Evolutionary conservation across 2,329 filamentous ascomycete species (phyloP), one percentile per base, ranked within the genome.

Genomic region (Botrytis fabae): DNA sequence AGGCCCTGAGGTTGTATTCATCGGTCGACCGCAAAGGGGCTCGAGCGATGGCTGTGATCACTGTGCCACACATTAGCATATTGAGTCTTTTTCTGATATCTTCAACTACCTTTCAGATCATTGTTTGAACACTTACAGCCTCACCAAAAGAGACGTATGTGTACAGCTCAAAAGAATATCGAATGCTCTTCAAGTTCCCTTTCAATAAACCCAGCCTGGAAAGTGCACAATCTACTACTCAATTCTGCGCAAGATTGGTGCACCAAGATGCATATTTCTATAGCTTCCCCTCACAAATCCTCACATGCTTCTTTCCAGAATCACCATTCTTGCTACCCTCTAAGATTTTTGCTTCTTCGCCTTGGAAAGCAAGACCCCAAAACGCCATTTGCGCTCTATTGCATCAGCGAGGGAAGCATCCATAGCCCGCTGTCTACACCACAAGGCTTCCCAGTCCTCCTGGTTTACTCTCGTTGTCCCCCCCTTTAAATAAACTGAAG

Each of bases 251-350:
- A 32, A 25, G 25, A 28, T 25, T 65, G 20, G 35, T 71, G 54
- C 18, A 51, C 28, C 8, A 71, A n/a, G 9, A 64, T 71, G 25
- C 3, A 48, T 64, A 65, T 64, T 65, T 64, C 44, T 54, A 71
- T 40, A 57, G 8, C 59, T 65, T 57, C 44, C 46, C 35, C 60
- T 71, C 35, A 65, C 35, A 32, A 44, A 42, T 42, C 71, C 60
- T 77, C 73, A 79, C 77, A 72, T 8, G 46, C 71, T 51, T 69
- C 71, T 74, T 70, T 74, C 38, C 12, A 18, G 25, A 51, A 78
- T 74, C 74, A 73, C 76, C 60, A 22, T 75, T 40, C 9, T n/a
- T 54, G 25, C 51, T 61, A 32, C 60, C 60, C 59, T 75, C 59
- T 14, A n/a, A 18, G 18, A 40, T 38, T 68, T 44, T 69, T 75